Percentiles rank a stretch among this genome's conserved stretches.
These are phyloP conservation scores for Alternaria longipes DNA, from an alignment of 2,329 filamentous ascomycete genomes.

Conservation along the genomic window DNA sequence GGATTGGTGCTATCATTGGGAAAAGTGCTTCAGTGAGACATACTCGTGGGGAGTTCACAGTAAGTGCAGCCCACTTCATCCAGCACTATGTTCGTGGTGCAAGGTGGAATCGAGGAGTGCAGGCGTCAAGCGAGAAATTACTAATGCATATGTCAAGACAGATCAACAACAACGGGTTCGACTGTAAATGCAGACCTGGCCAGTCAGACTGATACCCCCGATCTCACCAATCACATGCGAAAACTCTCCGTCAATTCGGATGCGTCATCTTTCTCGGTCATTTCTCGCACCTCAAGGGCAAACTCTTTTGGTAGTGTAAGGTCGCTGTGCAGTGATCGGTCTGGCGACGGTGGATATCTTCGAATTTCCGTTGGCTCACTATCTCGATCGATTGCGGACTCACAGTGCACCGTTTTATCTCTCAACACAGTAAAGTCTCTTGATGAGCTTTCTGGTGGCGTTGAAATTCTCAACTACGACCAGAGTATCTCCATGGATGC, in stretches of 20 bases:
- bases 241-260: constrained; percentile 27
- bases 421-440: neutral
- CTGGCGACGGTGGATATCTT: constrained; percentile 1
- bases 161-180: neutral
- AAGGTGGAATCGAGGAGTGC: neutral
- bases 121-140: neutral
- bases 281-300: constrained; percentile 25
- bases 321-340: constrained; percentile 13
- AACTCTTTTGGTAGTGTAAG: constrained; percentile 20
- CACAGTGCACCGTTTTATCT: neutral
- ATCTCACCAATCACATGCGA: constrained; percentile 18
- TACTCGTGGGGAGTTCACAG: constrained; percentile 21
- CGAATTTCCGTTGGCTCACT: neutral
- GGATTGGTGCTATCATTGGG: constrained; percentile 28
- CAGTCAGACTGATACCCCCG: neutral
- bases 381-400: neutral
- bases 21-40: constrained; percentile 26
- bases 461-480: neutral
- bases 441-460: neutral
- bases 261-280: constrained; percentile 26
- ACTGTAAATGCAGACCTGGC: neutral
- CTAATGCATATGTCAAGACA: constrained; percentile 3
- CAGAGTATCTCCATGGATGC: neutral
- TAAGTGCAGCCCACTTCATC: constrained; percentile 8
- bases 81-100: neutral